These are phyloP conservation scores for Sutorius australiensis DNA, from an alignment of 768 basidiomycete species.

Conservation along the genomic window DNA sequence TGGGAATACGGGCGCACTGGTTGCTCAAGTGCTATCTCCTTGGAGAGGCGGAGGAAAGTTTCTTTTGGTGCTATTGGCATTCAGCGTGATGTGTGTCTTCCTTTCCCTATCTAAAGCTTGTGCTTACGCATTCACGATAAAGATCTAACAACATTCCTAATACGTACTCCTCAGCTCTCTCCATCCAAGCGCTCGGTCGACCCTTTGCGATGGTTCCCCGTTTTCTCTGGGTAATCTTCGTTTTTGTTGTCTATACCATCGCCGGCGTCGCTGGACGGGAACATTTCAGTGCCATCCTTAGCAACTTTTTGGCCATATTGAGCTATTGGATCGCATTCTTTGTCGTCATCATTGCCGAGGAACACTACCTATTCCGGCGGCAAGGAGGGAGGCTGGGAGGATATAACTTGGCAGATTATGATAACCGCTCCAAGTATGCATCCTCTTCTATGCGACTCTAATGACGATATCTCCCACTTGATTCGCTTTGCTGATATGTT, in stretches of 20 bases:
- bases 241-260: conserved; percentile 38
- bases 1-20: conserved; percentile 42
- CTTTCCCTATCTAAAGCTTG: not conserved
- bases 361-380: conserved; percentile 46
- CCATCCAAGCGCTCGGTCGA: conserved; percentile 43
- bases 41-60: conserved; percentile 44
- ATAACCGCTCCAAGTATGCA: conserved; percentile 35
- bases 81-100: conserved; percentile 39
- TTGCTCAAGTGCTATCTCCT: conserved; percentile 41
- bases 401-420: conserved; percentile 51
- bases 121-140: not conserved
- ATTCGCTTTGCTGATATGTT: not conserved
- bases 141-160: conserved; percentile 41
- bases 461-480: not conserved
- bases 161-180: conserved; percentile 46
- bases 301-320: conserved; percentile 41
- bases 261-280: conserved; percentile 42
- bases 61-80: conserved; percentile 38
- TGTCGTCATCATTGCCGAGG: conserved; percentile 42
- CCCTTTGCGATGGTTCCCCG: conserved; percentile 43
- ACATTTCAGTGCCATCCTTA: conserved; percentile 42
- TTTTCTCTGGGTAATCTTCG: conserved; percentile 43
- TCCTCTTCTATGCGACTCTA: too few relatives aligned
- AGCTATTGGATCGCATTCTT: conserved; percentile 48
- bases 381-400: conserved; percentile 40